Base-by-base conservation (phyloP, 768 basidiomycete genomes). In the Vishniacozyma victoriae region DNA sequence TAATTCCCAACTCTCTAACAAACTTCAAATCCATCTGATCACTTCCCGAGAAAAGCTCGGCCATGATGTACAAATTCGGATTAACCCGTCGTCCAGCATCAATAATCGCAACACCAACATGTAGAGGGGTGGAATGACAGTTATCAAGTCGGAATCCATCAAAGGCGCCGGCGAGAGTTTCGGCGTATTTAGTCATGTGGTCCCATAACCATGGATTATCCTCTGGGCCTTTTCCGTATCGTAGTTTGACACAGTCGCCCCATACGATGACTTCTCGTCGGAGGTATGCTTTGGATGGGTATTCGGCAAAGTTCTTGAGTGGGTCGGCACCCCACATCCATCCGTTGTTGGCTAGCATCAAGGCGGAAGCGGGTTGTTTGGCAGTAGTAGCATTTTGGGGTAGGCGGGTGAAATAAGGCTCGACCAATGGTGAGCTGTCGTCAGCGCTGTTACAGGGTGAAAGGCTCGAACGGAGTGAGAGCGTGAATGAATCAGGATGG, bases 271-370 rank as follows among this genome's bases (percentile, higher is more conserved):
- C 90, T 71, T 96, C 88, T 41, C 95, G 85, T 19, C 90, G 84
- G 37, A 96, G 78, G 73, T 97, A 99, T 0, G 90, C 86, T 70
- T 92, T 95, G 19, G 93, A 97, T 0, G 86, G 86, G 22, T 81
- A 79, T 13, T 87, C 79, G 6, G 93, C 95, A 74, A 99, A 99
- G 74, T 96, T 96, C 55, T 83, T 78, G 14, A 97, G 78, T 0
- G 95, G 93, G 65, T 99, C 84, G 2, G 93, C 92, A 55, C 84
- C 75, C 93, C 95, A 99, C 57, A 99, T 90, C 95, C 95, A 99
- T 2, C 95, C 95, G 67, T 99, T 99, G 73, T 97, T 96, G 4
- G 93, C 95, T 23, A 99, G 75, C 2, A 86, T 84, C 64, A 90
- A 86, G 13, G 78, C 75, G 14, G 62, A 54, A 4, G 77, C 74